Evolutionary conservation across 805 yeast species (phyloP), one percentile per base, ranked within the genome.

Genomic region (Teunomyces atbi): DNA sequence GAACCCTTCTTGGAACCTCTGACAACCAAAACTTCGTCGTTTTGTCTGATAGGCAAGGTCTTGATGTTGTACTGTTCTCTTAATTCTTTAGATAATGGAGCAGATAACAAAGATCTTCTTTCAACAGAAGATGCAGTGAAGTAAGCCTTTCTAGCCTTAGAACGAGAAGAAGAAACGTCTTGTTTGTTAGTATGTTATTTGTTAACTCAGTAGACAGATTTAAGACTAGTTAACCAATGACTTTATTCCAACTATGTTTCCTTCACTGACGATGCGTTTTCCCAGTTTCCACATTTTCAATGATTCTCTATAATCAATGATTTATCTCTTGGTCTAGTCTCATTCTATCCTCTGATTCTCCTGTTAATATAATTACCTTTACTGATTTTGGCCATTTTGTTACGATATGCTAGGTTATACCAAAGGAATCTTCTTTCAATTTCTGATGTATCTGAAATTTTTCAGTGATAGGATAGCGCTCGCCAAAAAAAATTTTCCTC

Each of bases 1-100:
- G 92, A 90, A 76, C 98, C 99, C 84, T 94, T 94, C 87, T 89
- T 88, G 71, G 98, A 88, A 73, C 99, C 99, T 81, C 99, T 92
- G 74, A 86, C 92, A 70, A 94, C 94, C 66, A 81, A 76, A 65
- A 94, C 96, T 77, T 87, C 89, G 75, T 94, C 99, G 66, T 91
- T 95, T 79, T 87, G 86, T 86, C 97, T 94, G 82, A 94, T 84
- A 76, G 99, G 99, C 60, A 94, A 79, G 64, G 97, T 80, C 73
- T 84, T 89, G 79, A 94, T 81, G 76, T 90, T 90, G 89, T 91
- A 94, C 82, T 94, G 85, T 76, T 86, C 95, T 76, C 95, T 86
- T 78, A 94, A 88, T 82, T 94, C 99, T 84, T 94, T 94, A 67
- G 98, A 92, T 72, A 94, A 84, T 69, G 98, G 97, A 74, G 99